Evolutionary conservation across 2,329 filamentous ascomycete species (phyloP), one percentile per base, ranked within the genome.

Genomic region (Aspergillus fischeri): DNA sequence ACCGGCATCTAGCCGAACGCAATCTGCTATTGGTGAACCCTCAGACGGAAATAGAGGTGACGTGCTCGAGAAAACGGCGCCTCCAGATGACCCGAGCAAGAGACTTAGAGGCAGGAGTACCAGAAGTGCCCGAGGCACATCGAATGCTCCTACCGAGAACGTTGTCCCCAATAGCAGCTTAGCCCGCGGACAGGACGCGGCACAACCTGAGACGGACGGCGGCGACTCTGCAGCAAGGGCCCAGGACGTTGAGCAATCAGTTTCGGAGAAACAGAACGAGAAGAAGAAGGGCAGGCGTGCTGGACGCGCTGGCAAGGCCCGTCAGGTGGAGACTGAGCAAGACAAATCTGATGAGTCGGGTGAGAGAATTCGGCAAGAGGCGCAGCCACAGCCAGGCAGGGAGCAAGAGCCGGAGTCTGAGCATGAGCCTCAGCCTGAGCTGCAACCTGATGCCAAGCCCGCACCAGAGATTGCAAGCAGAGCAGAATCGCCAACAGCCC

Each of bases 261-360:
- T 55, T 14, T 17, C 41, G 45, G 56, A 51, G 8, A 51, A 55
- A 42, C 38, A 38, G 29, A 64, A 56, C 49, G 58, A 54, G 32
- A 52, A 55, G 21, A 55, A 54, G 42, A 54, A 49, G 25, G 52
- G 53, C 53, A 64, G 57, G 21, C 63, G 62, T 41, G 62, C 56
- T 51, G 60, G 62, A 32, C 60, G 59, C 25, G 55, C 57, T 11
- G 45, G 29, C 38, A 63, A 56, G 52, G 17, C 25, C 9, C 35
- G 17, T 9, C 24, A 51, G 47, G 45, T 21, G 20, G 54, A 55
- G 24, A 32, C 44, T 32, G 14, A 35, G 14, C 55, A 60, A 47
- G 49, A 58, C 6, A 14, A 21, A 7, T 32, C 21, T 32, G 20
- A 20, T 21, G 10, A 45, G 24, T 14, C 41, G 35, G 24, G 11